Conservation (phyloP, 441 rosid species). For the Pelargonium cotyledonis region DNA sequence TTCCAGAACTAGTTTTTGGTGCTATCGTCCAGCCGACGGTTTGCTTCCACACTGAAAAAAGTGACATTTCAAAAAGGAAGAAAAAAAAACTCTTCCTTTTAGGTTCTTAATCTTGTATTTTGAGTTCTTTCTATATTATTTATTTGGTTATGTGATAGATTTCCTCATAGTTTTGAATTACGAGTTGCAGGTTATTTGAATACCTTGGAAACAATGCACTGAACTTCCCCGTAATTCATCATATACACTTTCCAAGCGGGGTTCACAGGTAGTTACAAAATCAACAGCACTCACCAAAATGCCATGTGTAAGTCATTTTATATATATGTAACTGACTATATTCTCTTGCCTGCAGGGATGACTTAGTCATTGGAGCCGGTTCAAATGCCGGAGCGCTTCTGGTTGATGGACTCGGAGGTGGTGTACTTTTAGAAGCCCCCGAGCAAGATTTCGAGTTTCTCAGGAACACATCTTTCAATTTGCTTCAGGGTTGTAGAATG, state of each 20-base stretch:
- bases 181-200: constrained; percentile 66
- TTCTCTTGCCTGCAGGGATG: constrained; percentile 57
- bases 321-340: constrained; percentile 5
- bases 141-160: neutral
- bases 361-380: constrained; percentile 85
- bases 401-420: constrained; percentile 98
- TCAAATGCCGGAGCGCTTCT: constrained; percentile 70
- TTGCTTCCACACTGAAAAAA: too few species aligned
- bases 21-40: neutral
- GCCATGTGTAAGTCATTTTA: constrained; percentile 10
- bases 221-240: constrained; percentile 84
- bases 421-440: constrained; percentile 71
- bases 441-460: constrained; percentile 86
- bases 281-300: neutral
- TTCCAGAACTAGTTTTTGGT: neutral
- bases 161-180: constrained; percentile 16
- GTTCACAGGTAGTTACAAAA: constrained; percentile 50
- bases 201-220: constrained; percentile 57
- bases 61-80: too few species aligned
- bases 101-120: neutral
- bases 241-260: constrained; percentile 64
- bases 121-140: neutral
- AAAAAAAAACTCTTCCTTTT: too few species aligned
- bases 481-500: constrained; percentile 97
- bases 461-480: constrained; percentile 81